Conservation (phyloP, 225 moss, liverwort and hornwort genomes). For the Bryum argenteum region DNA sequence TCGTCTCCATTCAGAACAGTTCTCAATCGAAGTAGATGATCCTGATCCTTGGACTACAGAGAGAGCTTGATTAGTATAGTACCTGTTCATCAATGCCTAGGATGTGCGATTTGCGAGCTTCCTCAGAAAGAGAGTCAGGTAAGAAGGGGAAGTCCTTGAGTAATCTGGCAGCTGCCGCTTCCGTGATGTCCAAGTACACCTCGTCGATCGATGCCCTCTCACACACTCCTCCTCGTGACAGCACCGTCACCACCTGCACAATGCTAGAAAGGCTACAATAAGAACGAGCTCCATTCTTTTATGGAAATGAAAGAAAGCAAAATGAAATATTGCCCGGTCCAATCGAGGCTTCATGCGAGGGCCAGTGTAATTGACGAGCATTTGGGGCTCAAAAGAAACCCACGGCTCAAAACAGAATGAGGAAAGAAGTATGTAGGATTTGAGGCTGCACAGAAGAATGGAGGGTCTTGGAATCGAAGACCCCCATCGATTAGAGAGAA, state of each 20-base stretch:
- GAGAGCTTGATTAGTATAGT: too few species aligned
- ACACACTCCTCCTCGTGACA: conserved; percentile 77
- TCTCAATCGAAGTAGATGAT: not conserved
- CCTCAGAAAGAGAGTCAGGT: conserved; percentile 46
- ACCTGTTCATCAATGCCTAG: conserved; percentile 50
- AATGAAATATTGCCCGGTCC: too few species aligned
- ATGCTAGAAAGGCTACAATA: too few species aligned
- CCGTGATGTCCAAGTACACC: conserved; percentile 92
- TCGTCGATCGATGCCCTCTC: conserved; percentile 96
- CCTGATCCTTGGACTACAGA: not conserved
- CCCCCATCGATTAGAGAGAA: too few species aligned
- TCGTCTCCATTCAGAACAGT: too few species aligned
- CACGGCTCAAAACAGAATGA: not conserved
- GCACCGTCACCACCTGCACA: conserved; percentile 77
- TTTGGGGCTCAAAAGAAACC: not conserved
- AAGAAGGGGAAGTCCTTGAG: conserved; percentile 48
- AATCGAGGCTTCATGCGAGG: not conserved
- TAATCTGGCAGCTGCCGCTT: conserved; percentile 68
- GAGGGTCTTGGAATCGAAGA: not conserved
- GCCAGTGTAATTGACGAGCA: not conserved
- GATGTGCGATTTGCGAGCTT: conserved; percentile 66
- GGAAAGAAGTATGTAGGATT: too few species aligned
- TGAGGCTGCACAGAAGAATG: too few species aligned
- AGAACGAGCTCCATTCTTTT: too few species aligned
- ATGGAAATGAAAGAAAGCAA: too few species aligned